Evolutionary conservation across 441 rosid genomes (phyloP).

Genomic region (Syzygium malaccense): DNA sequence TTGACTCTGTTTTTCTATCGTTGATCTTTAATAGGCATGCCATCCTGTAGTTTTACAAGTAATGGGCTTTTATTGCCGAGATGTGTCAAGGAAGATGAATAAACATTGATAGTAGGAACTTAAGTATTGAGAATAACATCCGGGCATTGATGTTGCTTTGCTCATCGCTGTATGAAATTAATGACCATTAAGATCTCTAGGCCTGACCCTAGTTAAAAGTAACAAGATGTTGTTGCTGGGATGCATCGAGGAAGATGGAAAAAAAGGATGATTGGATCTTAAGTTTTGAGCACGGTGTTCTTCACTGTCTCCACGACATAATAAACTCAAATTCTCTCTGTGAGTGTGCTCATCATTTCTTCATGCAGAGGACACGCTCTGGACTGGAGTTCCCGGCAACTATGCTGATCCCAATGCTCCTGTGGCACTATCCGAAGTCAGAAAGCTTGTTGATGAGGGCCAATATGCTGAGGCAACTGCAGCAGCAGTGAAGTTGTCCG

Average conservation of each 20-base stretch:
- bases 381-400: conserved; percentile 79
- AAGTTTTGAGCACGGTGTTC: background rate
- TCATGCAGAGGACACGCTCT: conserved; percentile 78
- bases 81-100: background rate
- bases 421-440: conserved; percentile 52
- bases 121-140: background rate
- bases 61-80: background rate
- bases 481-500: conserved; percentile 63
- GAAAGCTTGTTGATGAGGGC: conserved; percentile 62
- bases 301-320: background rate
- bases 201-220: background rate
- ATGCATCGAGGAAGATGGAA: background rate
- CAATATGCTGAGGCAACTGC: conserved; percentile 64
- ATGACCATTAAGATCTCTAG: background rate
- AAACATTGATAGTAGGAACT: background rate
- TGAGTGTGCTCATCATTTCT: background rate
- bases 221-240: background rate
- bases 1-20: background rate
- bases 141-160: background rate
- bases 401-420: conserved; percentile 64
- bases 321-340: background rate
- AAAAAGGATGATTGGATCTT: background rate
- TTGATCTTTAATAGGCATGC: background rate
- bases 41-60: background rate
- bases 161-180: background rate